These are phyloP conservation scores for Rhizoctonia solani DNA, from an alignment of 1,284 basidiomycete genomes.

Conservation along the genomic window DNA sequence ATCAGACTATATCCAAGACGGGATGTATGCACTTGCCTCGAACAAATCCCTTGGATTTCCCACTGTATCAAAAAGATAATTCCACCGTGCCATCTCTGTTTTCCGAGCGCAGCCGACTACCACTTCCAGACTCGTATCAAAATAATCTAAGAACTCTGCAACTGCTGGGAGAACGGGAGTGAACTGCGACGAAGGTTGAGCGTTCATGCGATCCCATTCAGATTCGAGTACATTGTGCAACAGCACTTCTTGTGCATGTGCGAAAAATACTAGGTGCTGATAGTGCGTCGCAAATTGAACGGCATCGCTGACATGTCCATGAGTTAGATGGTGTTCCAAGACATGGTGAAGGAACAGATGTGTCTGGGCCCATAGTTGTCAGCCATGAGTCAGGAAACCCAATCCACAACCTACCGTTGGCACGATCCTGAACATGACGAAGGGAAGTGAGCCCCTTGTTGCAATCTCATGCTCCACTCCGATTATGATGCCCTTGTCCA, in stretches of 20 bases:
- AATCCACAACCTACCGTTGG: slow-evolving; percentile 68
- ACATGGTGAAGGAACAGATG: slow-evolving; percentile 95
- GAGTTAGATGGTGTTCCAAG: slow-evolving; percentile 80
- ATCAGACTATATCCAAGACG: slow-evolving; percentile 13
- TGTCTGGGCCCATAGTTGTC: slow-evolving; percentile 56
- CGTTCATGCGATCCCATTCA: slow-evolving; percentile 55
- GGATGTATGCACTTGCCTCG: slow-evolving; percentile 57
- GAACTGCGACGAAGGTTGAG: slow-evolving; percentile 42
- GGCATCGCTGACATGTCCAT: slow-evolving; percentile 73
- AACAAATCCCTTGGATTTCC: slow-evolving; percentile 91
- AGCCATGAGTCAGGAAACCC: background rate
- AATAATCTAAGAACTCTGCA: slow-evolving; percentile 93
- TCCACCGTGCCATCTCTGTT: slow-evolving; percentile 93
- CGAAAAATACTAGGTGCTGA: slow-evolving; percentile 87
- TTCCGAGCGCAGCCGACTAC: slow-evolving; percentile 97
- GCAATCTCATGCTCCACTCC: slow-evolving; percentile 90
- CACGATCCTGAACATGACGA: slow-evolving; percentile 89
- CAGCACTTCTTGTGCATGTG: slow-evolving; percentile 92
- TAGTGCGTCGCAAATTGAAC: slow-evolving; percentile 88
- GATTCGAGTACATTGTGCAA: slow-evolving; percentile 93
- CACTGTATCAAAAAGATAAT: slow-evolving; percentile 83
- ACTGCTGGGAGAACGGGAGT: slow-evolving; percentile 66
- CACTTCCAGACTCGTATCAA: slow-evolving; percentile 86
- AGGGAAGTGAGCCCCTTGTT: slow-evolving; percentile 77
- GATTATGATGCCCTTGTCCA: slow-evolving; percentile 99